A percentile compares a stretch with the other conserved stretches of the same genome.
Conservation (phyloP, 2,329 filamentous ascomycete species). For the Pestalotiopsis sp. region DNA sequence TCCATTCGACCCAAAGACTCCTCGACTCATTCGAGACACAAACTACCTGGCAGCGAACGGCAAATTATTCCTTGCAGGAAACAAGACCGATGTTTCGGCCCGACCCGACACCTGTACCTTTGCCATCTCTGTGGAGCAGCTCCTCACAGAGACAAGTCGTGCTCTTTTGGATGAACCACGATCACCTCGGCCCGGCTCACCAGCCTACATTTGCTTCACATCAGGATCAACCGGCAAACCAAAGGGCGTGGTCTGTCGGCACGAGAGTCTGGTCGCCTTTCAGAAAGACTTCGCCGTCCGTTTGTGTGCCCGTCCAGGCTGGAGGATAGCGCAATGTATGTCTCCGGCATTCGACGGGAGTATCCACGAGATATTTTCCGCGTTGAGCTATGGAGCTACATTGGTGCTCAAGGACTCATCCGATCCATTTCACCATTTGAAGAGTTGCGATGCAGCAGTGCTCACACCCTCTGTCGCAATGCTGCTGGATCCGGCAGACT, state of each 20-base stretch:
- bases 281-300: slow-evolving; percentile 34
- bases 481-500: slow-evolving; percentile 33
- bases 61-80: neutral
- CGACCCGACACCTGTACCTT: neutral
- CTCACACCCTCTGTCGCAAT: slow-evolving; percentile 41
- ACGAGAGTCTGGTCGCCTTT: slow-evolving; percentile 38
- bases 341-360: slow-evolving; percentile 46
- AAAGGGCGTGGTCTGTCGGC: slow-evolving; percentile 41
- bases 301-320: slow-evolving; percentile 33
- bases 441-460: slow-evolving; percentile 31
- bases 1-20: slow-evolving; percentile 26
- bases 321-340: slow-evolving; percentile 40
- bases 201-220: slow-evolving; percentile 45
- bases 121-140: neutral
- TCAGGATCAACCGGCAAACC: slow-evolving; percentile 46
- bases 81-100: neutral
- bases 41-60: neutral
- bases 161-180: neutral
- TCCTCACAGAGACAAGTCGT: neutral
- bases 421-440: slow-evolving; percentile 34
- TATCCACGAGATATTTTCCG: slow-evolving; percentile 42
- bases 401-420: slow-evolving; percentile 31
- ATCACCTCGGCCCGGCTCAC: neutral
- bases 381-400: slow-evolving; percentile 40
- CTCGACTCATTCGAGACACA: slow-evolving; percentile 16